Base-by-base conservation (phyloP, 192 early-diverging fungal species). In the Podochytrium sp. region DNA sequence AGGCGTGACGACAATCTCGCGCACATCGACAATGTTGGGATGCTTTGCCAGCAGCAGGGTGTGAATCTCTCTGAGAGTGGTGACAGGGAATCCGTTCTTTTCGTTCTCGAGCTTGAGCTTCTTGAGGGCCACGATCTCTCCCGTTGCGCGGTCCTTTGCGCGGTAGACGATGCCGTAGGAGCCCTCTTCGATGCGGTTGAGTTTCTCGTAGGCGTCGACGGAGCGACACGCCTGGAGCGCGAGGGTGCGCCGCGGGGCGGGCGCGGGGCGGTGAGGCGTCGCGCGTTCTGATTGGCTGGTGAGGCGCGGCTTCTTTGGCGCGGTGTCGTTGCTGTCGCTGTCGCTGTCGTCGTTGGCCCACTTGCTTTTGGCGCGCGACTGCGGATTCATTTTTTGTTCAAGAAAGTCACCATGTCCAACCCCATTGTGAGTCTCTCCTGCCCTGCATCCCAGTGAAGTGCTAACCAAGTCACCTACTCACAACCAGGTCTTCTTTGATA, bases 181-280 rank as follows among this genome's bases (percentile, higher is more conserved):
- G 25, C 97, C 97, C 71, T 99, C 97, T 63, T 94, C 95, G 63
- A 99, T 98, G 49, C 94, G 89, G 83, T 99, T 98, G 37, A 99
- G 86, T 63, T 93, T 93, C 75, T 97, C 93, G 83, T 95, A 99
- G 60, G 86, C 84, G 63, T 95, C 92, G 0, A 95, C 94, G 60
- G 76, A 83, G 3, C 93, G 87, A 66, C 93, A 94, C 34, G 78
- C 74, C 30, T 75, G 42, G 7, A 93, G 76, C 41, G 84, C 78
- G 7, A 86, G 86, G 18, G 84, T 77, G 25, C 65, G 55, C 37
- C 86, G 81, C 6, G 74, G 30, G 40, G 77, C 10, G 18, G 55
- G 20, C 6, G 18, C 43, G 50, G 37, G 43, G 43, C 23, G 39
- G 71, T 23, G 29, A n/a, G 33, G n/a, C 29, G 2, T 29, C 7